Evolutionary conservation across 176 grass and related monocot genomes (phyloP).

Genomic region (Zea mays): Zm-B73-REFERENCE-NAM-5.0 NC_050098.1:189491501-189492000

Average conservation of each 20-base stretch:
- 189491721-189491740: neutral
- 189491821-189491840: neutral
- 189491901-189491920: too few species aligned
- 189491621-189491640: neutral
- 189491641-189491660: slow-evolving; percentile 23
- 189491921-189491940: too few species aligned
- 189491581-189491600: neutral
- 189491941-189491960: too few species aligned
- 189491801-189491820: neutral
- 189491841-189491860: too few species aligned
- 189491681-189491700: neutral
- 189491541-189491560: slow-evolving; percentile 18
- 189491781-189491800: neutral
- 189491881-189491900: too few species aligned
- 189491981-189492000: too few species aligned
- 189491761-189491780: neutral
- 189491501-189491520: neutral
- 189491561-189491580: slow-evolving; percentile 38
- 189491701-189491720: neutral
- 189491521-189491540: slow-evolving; percentile 14
- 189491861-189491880: too few species aligned
- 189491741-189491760: slow-evolving; percentile 17
- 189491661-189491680: slow-evolving; percentile 4
- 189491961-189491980: too few species aligned
- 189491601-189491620: neutral